Conservation (phyloP, 2,329 filamentous ascomycete species). For the Cladosporium colombiae region DNA sequence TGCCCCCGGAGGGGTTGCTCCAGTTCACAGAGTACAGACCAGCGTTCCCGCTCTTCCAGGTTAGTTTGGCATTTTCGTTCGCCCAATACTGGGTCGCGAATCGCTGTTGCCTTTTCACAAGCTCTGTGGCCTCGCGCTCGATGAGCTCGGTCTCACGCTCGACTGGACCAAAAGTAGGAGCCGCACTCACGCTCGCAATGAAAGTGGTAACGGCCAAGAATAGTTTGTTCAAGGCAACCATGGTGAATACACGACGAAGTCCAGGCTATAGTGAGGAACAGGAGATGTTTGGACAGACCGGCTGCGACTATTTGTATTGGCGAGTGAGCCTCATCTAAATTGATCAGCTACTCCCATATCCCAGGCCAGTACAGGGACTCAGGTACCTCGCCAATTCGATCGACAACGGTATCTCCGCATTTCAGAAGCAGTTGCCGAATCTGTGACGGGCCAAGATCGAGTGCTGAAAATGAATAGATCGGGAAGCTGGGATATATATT, state of each 20-base stretch:
- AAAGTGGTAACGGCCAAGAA: neutral
- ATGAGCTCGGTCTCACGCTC: neutral
- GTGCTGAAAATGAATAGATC: neutral
- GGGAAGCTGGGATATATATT: slow-evolving; percentile 2
- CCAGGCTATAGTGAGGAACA: neutral
- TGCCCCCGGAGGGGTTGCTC: slow-evolving; percentile 23
- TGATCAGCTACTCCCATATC: neutral
- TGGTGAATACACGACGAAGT: neutral
- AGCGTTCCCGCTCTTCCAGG: slow-evolving; percentile 23
- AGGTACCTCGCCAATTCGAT: neutral
- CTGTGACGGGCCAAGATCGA: neutral
- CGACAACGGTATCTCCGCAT: neutral
- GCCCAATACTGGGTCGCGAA: slow-evolving; percentile 24
- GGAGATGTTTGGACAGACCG: neutral
- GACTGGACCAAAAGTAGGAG: slow-evolving; percentile 4
- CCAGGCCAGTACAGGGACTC: neutral
- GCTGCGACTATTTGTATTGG: neutral
- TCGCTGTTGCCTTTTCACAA: slow-evolving; percentile 11
- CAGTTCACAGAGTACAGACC: slow-evolving; percentile 28
- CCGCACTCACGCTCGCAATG: neutral
- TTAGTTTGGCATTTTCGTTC: slow-evolving; percentile 26
- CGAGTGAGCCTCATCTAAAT: neutral
- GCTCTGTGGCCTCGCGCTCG: slow-evolving; percentile 8
- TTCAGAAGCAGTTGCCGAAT: slow-evolving; percentile 2
- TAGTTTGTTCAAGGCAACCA: neutral